phyloP scores from a whole-genome alignment of 2,329 filamentous ascomycete genomes.

The Celoporthe dispersa region DNA sequence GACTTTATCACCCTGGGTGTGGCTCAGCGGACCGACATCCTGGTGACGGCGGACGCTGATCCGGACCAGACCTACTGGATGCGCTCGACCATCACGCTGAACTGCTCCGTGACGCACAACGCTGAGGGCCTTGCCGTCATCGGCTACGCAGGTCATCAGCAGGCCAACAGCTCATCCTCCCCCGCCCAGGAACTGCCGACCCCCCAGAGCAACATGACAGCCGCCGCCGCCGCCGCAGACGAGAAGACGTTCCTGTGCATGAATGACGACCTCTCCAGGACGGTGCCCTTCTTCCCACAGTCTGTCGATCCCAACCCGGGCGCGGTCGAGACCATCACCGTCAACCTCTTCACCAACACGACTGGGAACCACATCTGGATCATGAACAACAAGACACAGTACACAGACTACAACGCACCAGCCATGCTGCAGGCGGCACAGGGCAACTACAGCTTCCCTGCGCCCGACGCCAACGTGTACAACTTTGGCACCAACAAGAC shows the following conservation, averaged over 20 bases:
- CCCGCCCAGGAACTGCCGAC: not conserved
- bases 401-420: slow-evolving; percentile 3
- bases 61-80: slow-evolving; percentile 10
- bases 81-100: slow-evolving; percentile 4
- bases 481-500: slow-evolving; percentile 6
- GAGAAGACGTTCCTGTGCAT: not conserved
- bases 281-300: not conserved
- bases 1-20: slow-evolving; percentile 11
- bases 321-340: not conserved
- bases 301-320: not conserved
- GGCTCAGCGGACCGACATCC: slow-evolving; percentile 9
- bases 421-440: not conserved
- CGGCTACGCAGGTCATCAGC: not conserved
- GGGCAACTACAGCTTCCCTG: slow-evolving; percentile 10
- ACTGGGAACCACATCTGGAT: not conserved
- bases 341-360: slow-evolving; percentile 4
- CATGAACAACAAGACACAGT: slow-evolving; percentile 3
- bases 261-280: slow-evolving; percentile 4
- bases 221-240: not conserved
- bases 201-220: not conserved
- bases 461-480: slow-evolving; percentile 7
- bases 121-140: not conserved
- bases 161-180: not conserved
- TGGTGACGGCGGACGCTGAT: slow-evolving; percentile 1
- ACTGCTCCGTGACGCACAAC: slow-evolving; percentile 4